Percentiles rank a stretch among this genome's conserved stretches.
Conservation (phyloP, 306 rosid species). For the Acacia acuminata region DNA sequence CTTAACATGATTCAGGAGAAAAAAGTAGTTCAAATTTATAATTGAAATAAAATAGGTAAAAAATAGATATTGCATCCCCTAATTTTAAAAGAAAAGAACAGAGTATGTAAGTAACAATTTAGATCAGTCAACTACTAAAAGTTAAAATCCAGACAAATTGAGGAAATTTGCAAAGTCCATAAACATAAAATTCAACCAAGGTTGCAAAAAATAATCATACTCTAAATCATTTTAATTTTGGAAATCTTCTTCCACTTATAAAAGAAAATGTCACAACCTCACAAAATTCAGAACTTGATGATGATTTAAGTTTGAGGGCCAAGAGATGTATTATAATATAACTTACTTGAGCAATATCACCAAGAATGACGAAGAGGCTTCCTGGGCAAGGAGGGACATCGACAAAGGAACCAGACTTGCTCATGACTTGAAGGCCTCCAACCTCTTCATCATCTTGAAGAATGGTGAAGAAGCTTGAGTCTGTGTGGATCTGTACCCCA, state of each 20-base stretch:
- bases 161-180: neutral
- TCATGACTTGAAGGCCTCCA: conserved; percentile 1
- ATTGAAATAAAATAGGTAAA: neutral
- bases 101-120: neutral
- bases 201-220: neutral
- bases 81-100: neutral
- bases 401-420: neutral
- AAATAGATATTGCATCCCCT: neutral
- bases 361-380: neutral
- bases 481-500: conserved; percentile 58
- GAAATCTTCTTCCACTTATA: neutral
- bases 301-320: neutral
- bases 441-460: conserved; percentile 52
- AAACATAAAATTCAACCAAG: neutral
- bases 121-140: neutral
- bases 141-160: neutral
- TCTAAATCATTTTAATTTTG: neutral
- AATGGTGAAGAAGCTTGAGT: conserved; percentile 57
- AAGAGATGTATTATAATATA: neutral
- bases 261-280: neutral
- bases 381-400: neutral
- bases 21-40: neutral
- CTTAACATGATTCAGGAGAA: neutral
- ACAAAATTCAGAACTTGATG: neutral
- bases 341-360: conserved; percentile 1